Evolutionary conservation across 2,329 filamentous ascomycete genomes (phyloP).

Genomic region (Ceratocystis cubensis): DNA sequence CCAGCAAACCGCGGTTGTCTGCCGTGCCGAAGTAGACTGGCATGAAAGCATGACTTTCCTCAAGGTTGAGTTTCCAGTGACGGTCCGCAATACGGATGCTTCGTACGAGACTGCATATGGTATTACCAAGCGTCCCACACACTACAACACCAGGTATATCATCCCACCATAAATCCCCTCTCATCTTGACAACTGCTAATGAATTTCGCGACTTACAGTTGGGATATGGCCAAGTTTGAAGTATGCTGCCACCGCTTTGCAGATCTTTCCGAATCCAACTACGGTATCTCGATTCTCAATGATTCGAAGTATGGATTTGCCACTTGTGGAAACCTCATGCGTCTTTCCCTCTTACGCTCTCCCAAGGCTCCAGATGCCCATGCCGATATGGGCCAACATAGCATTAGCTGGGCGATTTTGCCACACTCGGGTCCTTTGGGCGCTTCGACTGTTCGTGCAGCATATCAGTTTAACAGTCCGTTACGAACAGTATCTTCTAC

Average conservation of each 20-base stretch:
- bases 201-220: constrained; percentile 33
- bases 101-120: constrained; percentile 93
- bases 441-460: constrained; percentile 63
- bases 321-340: constrained; percentile 78
- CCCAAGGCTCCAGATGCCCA: constrained; percentile 88
- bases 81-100: constrained; percentile 80
- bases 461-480: constrained; percentile 82
- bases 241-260: constrained; percentile 94
- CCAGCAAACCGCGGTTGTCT: constrained; percentile 30
- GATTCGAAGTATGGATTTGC: constrained; percentile 96
- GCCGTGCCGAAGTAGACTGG: constrained; percentile 86
- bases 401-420: constrained; percentile 80
- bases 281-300: constrained; percentile 86
- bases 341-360: constrained; percentile 69
- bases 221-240: constrained; percentile 97
- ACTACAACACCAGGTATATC: constrained; percentile 75
- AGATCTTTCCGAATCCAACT: constrained; percentile 74
- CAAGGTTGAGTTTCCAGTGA: constrained; percentile 95
- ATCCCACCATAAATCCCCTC: background rate
- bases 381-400: constrained; percentile 84
- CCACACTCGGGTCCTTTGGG: constrained; percentile 66
- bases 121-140: constrained; percentile 75
- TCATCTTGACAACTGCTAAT: background rate
- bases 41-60: constrained; percentile 94
- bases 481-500: constrained; percentile 32